Evolutionary conservation across 352 stramenopile genomes (phyloP).

Genomic region (Globisporangium acanthophoron): DNA sequence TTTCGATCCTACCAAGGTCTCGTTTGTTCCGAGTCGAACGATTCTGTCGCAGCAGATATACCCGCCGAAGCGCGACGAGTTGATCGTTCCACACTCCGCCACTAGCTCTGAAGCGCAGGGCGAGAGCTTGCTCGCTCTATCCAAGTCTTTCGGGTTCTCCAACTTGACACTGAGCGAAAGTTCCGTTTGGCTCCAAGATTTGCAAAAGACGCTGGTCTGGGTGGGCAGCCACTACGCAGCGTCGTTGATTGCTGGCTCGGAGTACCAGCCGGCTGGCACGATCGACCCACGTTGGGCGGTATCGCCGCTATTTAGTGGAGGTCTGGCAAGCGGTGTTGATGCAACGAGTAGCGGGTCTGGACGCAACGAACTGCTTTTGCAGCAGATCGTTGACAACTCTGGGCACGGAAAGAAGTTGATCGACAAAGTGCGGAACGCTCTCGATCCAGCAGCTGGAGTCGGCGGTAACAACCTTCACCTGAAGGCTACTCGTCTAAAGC

Average conservation of each 20-base stretch:
- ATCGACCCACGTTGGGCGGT: constrained; percentile 42
- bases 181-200: constrained; percentile 44
- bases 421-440: constrained; percentile 66
- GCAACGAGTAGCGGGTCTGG: constrained; percentile 2
- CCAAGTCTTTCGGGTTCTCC: constrained; percentile 4
- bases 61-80: constrained; percentile 9
- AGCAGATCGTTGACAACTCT: constrained; percentile 70
- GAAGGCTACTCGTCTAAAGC: constrained; percentile 53
- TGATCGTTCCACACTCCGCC: neutral
- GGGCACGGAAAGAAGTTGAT: constrained; percentile 75
- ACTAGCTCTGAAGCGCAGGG: neutral
- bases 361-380: constrained; percentile 51
- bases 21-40: constrained; percentile 36
- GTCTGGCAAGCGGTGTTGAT: constrained; percentile 2
- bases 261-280: constrained; percentile 2
- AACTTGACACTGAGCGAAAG: constrained; percentile 25
- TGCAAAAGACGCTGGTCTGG: constrained; percentile 62
- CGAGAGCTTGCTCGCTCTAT: neutral
- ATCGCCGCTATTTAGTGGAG: constrained; percentile 54
- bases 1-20: constrained; percentile 25
- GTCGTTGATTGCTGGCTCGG: constrained; percentile 40
- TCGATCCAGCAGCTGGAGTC: constrained; percentile 43
- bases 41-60: constrained; percentile 60
- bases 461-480: constrained; percentile 55
- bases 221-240: constrained; percentile 59